A percentile compares a stretch with the other conserved stretches of the same genome.
Evolutionary conservation across 352 stramenopile species (phyloP).

Genomic region (Pythium oligandrum): DNA sequence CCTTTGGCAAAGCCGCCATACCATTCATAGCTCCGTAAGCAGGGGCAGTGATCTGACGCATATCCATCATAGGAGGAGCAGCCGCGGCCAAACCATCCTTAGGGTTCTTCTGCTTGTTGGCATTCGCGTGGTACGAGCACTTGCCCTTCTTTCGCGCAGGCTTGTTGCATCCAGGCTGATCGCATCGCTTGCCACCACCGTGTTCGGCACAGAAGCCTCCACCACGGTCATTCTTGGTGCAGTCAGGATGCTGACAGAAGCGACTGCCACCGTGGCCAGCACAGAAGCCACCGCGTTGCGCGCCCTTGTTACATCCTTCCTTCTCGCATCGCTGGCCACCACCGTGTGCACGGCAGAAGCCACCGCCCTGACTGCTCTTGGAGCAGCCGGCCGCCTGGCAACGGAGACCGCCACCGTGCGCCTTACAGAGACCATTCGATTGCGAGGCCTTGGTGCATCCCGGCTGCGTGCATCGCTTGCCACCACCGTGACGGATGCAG

Average conservation of each 20-base stretch:
- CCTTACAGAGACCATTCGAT: slow-evolving; percentile 83
- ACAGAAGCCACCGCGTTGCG: slow-evolving; percentile 76
- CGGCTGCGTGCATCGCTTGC: slow-evolving; percentile 70
- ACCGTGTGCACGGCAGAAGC: slow-evolving; percentile 81
- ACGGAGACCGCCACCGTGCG: slow-evolving; percentile 73
- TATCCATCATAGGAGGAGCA: slow-evolving; percentile 71
- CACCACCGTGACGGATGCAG: slow-evolving; percentile 81
- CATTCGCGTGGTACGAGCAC: slow-evolving; percentile 83
- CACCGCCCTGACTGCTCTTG: slow-evolving; percentile 78
- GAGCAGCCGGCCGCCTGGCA: slow-evolving; percentile 72
- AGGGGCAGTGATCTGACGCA: slow-evolving; percentile 74
- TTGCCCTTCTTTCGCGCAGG: slow-evolving; percentile 83
- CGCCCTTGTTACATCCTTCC: slow-evolving; percentile 80
- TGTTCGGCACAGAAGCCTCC: slow-evolving; percentile 84
- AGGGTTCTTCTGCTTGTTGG: slow-evolving; percentile 56
- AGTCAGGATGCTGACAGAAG: slow-evolving; percentile 82
- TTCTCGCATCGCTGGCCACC: slow-evolving; percentile 81
- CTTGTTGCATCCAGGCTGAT: slow-evolving; percentile 71
- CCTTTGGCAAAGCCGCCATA: slow-evolving; percentile 30
- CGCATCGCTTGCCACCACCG: slow-evolving; percentile 80
- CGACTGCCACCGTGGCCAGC: slow-evolving; percentile 74
- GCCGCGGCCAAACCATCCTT: slow-evolving; percentile 38
- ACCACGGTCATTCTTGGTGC: slow-evolving; percentile 84
- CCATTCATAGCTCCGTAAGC: slow-evolving; percentile 35
- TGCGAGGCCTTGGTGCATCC: slow-evolving; percentile 81